These are phyloP conservation scores for Candida anglica DNA, from an alignment of 805 yeast genomes.

Conservation along the genomic window DNA sequence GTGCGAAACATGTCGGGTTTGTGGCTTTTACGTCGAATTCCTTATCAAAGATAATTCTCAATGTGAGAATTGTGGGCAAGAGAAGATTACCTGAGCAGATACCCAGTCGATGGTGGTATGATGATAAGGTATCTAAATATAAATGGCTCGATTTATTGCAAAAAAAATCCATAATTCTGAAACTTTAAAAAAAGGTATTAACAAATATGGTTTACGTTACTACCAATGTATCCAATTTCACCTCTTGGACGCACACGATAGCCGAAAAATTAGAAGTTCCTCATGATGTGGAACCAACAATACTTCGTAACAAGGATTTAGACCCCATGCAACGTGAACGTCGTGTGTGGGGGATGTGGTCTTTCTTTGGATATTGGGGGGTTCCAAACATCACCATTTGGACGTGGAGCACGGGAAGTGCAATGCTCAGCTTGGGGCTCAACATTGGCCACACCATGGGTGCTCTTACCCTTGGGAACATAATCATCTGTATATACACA, in stretches of 20 bases:
- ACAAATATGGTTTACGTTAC: slow-evolving; percentile 1
- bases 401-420: slow-evolving; percentile 38
- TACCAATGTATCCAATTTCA: too few species aligned
- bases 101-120: too few species aligned
- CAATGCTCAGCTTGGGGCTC: slow-evolving; percentile 37
- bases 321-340: slow-evolving; percentile 36
- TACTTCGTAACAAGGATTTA: slow-evolving; percentile 4
- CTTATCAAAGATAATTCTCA: too few species aligned
- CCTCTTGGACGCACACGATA: too few species aligned
- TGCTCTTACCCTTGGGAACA: slow-evolving; percentile 8
- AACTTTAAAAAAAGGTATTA: background rate
- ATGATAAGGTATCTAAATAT: too few species aligned
- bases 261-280: slow-evolving; percentile 5
- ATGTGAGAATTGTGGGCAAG: too few species aligned
- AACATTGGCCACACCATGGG: slow-evolving; percentile 8
- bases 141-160: background rate
- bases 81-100: too few species aligned
- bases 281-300: slow-evolving; percentile 6
- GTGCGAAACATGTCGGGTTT: too few species aligned
- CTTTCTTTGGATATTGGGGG: slow-evolving; percentile 40
- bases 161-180: background rate
- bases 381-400: slow-evolving; percentile 37
- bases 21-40: too few species aligned
- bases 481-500: slow-evolving; percentile 7
- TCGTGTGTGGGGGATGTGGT: slow-evolving; percentile 41